A percentile compares a stretch with the other conserved stretches of the same genome.
Conservation (phyloP, 441 rosid genomes). For the Gossypium aridum region DNA sequence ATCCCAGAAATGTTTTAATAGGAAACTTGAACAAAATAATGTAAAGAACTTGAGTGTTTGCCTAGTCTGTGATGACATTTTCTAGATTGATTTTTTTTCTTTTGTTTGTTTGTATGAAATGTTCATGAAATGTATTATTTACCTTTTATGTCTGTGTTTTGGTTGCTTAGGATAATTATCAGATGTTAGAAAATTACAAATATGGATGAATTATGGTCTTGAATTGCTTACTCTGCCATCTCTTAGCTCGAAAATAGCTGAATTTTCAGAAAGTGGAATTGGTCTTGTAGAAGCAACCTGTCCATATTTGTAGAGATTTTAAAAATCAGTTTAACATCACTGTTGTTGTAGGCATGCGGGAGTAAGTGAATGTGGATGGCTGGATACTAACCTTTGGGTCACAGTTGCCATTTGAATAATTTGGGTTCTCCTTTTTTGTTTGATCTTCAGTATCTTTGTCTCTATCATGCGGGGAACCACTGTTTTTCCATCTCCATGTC, state of each 20-base stretch:
- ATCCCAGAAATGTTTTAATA: neutral
- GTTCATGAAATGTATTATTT: neutral
- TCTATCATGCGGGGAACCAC: conserved; percentile 34
- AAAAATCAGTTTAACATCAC: neutral
- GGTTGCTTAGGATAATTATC: neutral
- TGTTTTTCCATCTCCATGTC: conserved; percentile 59
- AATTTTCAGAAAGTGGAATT: conserved; percentile 49
- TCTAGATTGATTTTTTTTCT: neutral
- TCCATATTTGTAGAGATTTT: conserved; percentile 3
- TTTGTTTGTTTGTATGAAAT: neutral
- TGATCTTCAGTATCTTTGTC: conserved; percentile 15
- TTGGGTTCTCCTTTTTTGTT: neutral
- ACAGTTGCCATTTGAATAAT: conserved; percentile 13
- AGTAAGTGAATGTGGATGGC: neutral
- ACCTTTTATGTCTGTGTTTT: neutral
- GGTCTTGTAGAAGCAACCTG: conserved; percentile 68
- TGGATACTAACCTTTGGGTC: conserved; percentile 36
- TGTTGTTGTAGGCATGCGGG: no score
- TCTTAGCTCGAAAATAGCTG: conserved; percentile 54
- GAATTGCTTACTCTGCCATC: conserved; percentile 62
- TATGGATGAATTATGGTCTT: neutral
- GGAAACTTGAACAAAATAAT: neutral
- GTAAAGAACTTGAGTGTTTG: neutral
- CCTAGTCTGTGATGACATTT: neutral
- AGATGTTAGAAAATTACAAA: neutral